These are phyloP conservation scores for Malassezia cuniculi DNA, from an alignment of 1,284 basidiomycete genomes.

Conservation along the genomic window DNA sequence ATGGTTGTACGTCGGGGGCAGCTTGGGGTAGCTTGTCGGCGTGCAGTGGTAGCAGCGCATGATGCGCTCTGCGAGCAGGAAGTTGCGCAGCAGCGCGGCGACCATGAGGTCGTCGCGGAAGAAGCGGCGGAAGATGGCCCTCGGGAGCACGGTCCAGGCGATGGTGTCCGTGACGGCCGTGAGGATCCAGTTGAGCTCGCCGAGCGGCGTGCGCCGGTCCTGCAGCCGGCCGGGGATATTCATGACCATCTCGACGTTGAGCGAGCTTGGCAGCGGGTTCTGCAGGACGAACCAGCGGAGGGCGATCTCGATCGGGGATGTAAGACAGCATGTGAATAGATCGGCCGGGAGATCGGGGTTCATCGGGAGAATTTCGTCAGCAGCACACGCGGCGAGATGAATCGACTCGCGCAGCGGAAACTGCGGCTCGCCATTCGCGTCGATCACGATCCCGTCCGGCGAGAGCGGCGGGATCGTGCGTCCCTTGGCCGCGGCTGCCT, in stretches of 20 bases:
- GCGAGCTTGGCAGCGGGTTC: slow-evolving; percentile 54
- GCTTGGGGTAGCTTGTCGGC: slow-evolving; percentile 77
- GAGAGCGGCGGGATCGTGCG: slow-evolving; percentile 18
- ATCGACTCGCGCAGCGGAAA: slow-evolving; percentile 74
- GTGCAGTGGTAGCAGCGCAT: slow-evolving; percentile 98
- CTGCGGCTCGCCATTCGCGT: slow-evolving; percentile 43
- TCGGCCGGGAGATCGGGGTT: slow-evolving; percentile 94
- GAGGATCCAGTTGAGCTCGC: slow-evolving; percentile 98
- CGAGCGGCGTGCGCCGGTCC: slow-evolving; percentile 84
- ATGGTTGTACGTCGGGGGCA: slow-evolving; percentile 89
- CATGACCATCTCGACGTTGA: slow-evolving; percentile 75
- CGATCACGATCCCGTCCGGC: slow-evolving; percentile 15
- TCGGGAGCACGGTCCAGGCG: slow-evolving; percentile 91
- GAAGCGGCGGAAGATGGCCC: slow-evolving; percentile 80
- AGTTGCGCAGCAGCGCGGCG: slow-evolving; percentile 90
- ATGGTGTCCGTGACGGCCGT: slow-evolving; percentile 98
- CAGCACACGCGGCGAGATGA: slow-evolving; percentile 85
- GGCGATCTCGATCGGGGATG: slow-evolving; percentile 93
- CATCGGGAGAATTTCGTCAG: slow-evolving; percentile 81
- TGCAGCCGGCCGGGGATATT: slow-evolving; percentile 92
- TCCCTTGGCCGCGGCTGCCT: slow-evolving; percentile 22
- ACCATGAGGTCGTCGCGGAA: slow-evolving; percentile 93
- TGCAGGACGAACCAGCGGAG: slow-evolving; percentile 86
- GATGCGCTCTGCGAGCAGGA: slow-evolving; percentile 87
- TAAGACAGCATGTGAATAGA: slow-evolving; percentile 91